A percentile compares a stretch with the other conserved stretches of the same genome.
Conservation (phyloP, 2,329 filamentous ascomycete species). For the Elsinoe arachidis region DNA sequence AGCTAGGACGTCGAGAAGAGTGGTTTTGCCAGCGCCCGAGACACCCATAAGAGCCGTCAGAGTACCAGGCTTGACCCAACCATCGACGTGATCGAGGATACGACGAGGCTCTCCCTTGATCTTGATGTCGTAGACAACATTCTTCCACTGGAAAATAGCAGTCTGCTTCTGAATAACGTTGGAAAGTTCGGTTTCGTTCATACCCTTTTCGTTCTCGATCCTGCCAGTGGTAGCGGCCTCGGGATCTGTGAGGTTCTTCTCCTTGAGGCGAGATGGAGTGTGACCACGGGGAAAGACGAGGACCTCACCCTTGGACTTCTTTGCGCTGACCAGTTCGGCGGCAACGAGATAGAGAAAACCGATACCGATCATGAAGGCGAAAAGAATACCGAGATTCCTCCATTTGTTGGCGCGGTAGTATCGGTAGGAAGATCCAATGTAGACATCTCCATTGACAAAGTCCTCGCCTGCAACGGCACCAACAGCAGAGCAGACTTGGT, state of each 20-base stretch:
- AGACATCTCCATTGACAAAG: constrained; percentile 32
- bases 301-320: constrained; percentile 45
- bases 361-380: constrained; percentile 37
- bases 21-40: constrained; percentile 89
- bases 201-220: constrained; percentile 28
- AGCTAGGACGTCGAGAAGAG: constrained; percentile 76
- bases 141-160: constrained; percentile 76
- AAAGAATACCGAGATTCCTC: constrained; percentile 40
- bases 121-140: constrained; percentile 70
- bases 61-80: constrained; percentile 89
- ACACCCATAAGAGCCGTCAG: constrained; percentile 87
- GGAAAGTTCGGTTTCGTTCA: constrained; percentile 28
- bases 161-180: constrained; percentile 54
- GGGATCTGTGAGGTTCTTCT: constrained; percentile 34
- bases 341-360: constrained; percentile 36
- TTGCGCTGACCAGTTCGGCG: constrained; percentile 39
- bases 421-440: constrained; percentile 25
- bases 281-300: constrained; percentile 42
- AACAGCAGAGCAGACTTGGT: constrained; percentile 34
- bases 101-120: constrained; percentile 69
- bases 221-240: constrained; percentile 30
- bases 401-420: constrained; percentile 36
- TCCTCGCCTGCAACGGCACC: constrained; percentile 33
- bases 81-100: constrained; percentile 77
- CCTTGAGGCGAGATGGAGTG: constrained; percentile 44